Percentiles rank a stretch among this genome's conserved stretches.
Evolutionary conservation across 129 eudicot genomes (phyloP).

Genomic region (Apium graveolens): DNA sequence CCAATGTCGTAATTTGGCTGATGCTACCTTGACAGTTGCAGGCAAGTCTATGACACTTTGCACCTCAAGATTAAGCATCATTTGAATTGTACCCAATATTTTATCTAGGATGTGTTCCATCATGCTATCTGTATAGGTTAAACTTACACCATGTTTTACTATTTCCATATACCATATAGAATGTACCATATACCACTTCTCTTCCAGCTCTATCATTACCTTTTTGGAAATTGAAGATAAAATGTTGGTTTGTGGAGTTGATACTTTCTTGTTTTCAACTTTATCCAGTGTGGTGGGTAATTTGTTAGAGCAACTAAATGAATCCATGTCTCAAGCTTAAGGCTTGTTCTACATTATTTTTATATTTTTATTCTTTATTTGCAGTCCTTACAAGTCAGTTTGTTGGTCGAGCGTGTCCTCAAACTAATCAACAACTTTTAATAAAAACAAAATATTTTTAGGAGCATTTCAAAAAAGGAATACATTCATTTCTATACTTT

Average conservation of each 20-base stretch:
- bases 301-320: not conserved
- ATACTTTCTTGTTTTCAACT: not conserved
- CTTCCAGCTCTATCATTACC: not conserved
- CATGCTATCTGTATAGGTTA: not conserved
- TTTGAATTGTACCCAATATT: not conserved
- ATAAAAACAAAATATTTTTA: not conserved
- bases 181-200: not conserved
- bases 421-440: not conserved
- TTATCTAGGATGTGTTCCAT: not conserved
- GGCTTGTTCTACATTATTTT: not conserved
- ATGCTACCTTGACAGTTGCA: slow-evolving; percentile 69
- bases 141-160: not conserved
- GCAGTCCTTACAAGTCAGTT: not conserved
- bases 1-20: slow-evolving; percentile 24
- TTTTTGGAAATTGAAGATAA: not conserved
- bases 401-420: not conserved
- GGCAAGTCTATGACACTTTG: slow-evolving; percentile 38
- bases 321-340: not conserved
- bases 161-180: too few species aligned
- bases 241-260: not conserved
- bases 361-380: too few species aligned
- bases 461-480: not conserved
- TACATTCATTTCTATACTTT: too few species aligned
- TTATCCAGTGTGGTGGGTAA: not conserved
- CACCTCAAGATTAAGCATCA: slow-evolving; percentile 18